Base-by-base conservation (phyloP, 352 stramenopile genomes). In the Globisporangium carolinianum region DNA sequence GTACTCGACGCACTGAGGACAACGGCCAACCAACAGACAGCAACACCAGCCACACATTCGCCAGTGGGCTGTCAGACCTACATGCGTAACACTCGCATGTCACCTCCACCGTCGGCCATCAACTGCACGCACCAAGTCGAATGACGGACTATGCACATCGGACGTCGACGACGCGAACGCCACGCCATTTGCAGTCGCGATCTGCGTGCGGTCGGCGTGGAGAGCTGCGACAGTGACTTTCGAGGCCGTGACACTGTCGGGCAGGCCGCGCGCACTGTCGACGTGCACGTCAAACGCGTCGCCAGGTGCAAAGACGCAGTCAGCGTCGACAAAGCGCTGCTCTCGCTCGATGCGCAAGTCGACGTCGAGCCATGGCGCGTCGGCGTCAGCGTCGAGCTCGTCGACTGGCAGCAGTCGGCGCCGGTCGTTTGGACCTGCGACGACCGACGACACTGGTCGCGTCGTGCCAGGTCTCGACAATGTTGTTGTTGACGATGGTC, bases 211-310 rank as follows among this genome's bases (percentile, higher is more conserved):
- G 57, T 92, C 79, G 3, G 61, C 58, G 24, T 88, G 54, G 37
- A 89, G 66, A 17, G 79, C 79, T 17, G 76, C 79, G 4, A 89
- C 60, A 9, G 86, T 85, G 6, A 90, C 69, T 61, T 94, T 93
- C 1, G 79, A 83, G 53, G 89, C 58, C 1, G 79, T 83, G 15
- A 72, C 71, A 46, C 65, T 85, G 61, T 95, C 82, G 0, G 87
- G 87, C 32, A 96, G 70, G 24, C 70, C 84, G 8, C 87, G 79
- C 5, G 72, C 78, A 2, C 69, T 78, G 58, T 97, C 86, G 14
- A 96, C 55, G 46, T 79, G 89, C 6, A 96, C 65, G 49, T 97
- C 74, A 47, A 96, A 88, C 0, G 75, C 87, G 53, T 96, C 87
- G 0, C 73, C 79, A 41, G 64, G 46, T 6, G 79, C 63, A 50